Percentiles rank a stretch among this genome's conserved stretches.
These are phyloP conservation scores for Magnaporthiopsis poae DNA, from an alignment of 2,329 filamentous ascomycete species.

Conservation along the genomic window DNA sequence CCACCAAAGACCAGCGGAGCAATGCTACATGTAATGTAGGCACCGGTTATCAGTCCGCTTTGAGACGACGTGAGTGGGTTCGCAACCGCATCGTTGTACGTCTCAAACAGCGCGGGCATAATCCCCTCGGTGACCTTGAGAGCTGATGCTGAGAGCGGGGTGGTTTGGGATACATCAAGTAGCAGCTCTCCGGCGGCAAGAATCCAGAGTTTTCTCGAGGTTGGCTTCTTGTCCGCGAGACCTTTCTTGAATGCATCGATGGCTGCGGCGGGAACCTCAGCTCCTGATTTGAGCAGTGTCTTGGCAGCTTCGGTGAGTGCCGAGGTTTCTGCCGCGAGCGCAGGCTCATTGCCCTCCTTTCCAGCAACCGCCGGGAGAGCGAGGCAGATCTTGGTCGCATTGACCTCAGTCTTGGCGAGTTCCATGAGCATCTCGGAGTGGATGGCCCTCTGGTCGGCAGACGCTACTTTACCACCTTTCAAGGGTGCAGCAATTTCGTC, in stretches of 20 bases:
- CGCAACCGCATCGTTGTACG: conserved; percentile 65
- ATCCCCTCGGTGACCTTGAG: conserved; percentile 44
- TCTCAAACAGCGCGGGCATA: conserved; percentile 49
- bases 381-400: conserved; percentile 57
- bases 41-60: conserved; percentile 69
- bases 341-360: conserved; percentile 84
- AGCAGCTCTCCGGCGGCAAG: conserved; percentile 63
- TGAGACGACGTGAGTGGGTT: conserved; percentile 75
- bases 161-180: background rate
- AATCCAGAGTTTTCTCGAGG: conserved; percentile 71
- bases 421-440: conserved; percentile 71
- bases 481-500: conserved; percentile 72
- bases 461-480: conserved; percentile 73
- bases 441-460: conserved; percentile 72
- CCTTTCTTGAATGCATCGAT: conserved; percentile 71
- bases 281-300: conserved; percentile 50
- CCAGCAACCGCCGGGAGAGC: conserved; percentile 58
- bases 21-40: conserved; percentile 63
- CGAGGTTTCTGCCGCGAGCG: conserved; percentile 64
- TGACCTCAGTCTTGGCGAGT: conserved; percentile 48
- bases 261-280: conserved; percentile 54
- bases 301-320: conserved; percentile 58
- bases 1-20: conserved; percentile 44
- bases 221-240: conserved; percentile 71
- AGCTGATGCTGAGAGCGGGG: background rate